phyloP scores from a whole-genome alignment of 2,329 filamentous ascomycete species.

The Microsporum audouinii region DNA sequence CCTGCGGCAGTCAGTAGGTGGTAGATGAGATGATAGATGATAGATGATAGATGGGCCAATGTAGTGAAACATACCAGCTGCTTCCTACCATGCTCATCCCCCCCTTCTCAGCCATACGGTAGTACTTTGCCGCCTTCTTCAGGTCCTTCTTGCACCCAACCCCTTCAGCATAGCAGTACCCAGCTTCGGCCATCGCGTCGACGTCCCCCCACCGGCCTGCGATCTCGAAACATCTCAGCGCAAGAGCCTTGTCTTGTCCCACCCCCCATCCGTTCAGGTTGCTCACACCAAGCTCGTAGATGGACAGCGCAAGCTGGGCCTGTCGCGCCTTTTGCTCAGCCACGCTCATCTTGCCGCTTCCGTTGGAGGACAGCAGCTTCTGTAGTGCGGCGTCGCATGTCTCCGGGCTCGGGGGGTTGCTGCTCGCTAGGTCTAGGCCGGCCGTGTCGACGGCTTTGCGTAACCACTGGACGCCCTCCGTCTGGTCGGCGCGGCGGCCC shows the following conservation, averaged over 20 bases:
- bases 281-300: constrained; percentile 91
- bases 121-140: constrained; percentile 85
- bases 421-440: constrained; percentile 69
- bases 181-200: constrained; percentile 85
- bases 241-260: constrained; percentile 77
- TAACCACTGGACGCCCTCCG: constrained; percentile 84
- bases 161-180: constrained; percentile 90
- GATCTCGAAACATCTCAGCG: constrained; percentile 89
- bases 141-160: constrained; percentile 91
- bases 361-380: constrained; percentile 16
- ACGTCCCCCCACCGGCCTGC: constrained; percentile 91
- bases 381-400: constrained; percentile 35
- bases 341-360: constrained; percentile 44
- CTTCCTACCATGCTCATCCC: constrained; percentile 97
- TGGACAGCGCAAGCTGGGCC: constrained; percentile 86
- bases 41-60: not conserved
- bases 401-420: constrained; percentile 40
- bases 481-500: constrained; percentile 89
- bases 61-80: constrained; percentile 64
- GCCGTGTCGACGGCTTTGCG: constrained; percentile 80
- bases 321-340: constrained; percentile 69
- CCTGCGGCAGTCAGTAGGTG: constrained; percentile 41
- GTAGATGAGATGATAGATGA: not conserved
- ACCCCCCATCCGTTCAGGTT: constrained; percentile 99
- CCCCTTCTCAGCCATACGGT: constrained; percentile 79